A percentile compares a stretch with the other conserved stretches of the same genome.
These are phyloP conservation scores for Blastocystis sp. DNA, from an alignment of 352 stramenopile species.

Conservation along the genomic window DNA sequence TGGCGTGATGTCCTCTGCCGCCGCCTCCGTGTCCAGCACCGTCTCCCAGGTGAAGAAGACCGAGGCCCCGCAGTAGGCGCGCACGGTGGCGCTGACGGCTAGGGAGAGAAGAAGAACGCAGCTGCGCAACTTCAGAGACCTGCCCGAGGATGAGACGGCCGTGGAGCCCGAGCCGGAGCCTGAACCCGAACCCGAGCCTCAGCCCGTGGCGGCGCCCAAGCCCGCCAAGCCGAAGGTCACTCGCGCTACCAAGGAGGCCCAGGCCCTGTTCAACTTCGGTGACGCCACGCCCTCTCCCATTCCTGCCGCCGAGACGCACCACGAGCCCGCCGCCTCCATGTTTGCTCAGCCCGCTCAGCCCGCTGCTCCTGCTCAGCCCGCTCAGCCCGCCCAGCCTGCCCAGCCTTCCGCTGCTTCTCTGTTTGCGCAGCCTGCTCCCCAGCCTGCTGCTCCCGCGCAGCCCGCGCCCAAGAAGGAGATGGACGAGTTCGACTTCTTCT, in stretches of 20 bases:
- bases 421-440: slow-evolving; percentile 11
- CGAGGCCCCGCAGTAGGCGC: background rate
- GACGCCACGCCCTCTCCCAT: background rate
- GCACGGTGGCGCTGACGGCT: background rate
- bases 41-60: background rate
- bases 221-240: slow-evolving; percentile 55
- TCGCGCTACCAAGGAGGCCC: slow-evolving; percentile 41
- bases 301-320: background rate
- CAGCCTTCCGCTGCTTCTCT: slow-evolving; percentile 3
- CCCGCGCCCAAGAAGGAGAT: background rate
- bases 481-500: slow-evolving; percentile 66
- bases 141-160: background rate
- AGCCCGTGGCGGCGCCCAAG: slow-evolving; percentile 2
- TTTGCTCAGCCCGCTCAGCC: background rate
- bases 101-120: slow-evolving; percentile 17
- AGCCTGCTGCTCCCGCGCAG: background rate
- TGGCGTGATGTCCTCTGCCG: slow-evolving; percentile 23
- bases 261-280: slow-evolving; percentile 68
- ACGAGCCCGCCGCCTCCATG: background rate
- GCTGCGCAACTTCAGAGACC: slow-evolving; percentile 65
- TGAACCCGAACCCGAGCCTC: slow-evolving; percentile 49
- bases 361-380: background rate
- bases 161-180: slow-evolving; percentile 12
- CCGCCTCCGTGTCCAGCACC: slow-evolving; percentile 24
- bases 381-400: slow-evolving; percentile 3